Evolutionary conservation across 2,329 filamentous ascomycete species (phyloP).

Genomic region (Epichloe uncinata): DNA sequence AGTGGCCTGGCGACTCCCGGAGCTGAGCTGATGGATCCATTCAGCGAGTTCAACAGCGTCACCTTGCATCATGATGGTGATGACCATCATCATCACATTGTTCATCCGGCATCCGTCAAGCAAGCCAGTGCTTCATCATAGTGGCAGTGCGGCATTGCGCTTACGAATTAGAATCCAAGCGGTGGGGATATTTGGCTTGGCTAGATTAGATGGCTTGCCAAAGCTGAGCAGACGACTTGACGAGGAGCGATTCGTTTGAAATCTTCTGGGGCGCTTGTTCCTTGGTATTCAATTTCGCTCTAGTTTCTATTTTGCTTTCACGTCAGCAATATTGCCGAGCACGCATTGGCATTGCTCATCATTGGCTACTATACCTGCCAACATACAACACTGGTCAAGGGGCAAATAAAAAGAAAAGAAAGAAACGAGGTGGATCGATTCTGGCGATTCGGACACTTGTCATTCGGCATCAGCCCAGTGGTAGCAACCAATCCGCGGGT

Average conservation of each 20-base stretch:
- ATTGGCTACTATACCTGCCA: too few relatives aligned
- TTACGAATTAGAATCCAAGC: not conserved
- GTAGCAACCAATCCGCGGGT: not conserved
- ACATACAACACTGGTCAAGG: too few relatives aligned
- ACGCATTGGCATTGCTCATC: too few relatives aligned
- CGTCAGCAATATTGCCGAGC: too few relatives aligned
- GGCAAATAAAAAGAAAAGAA: too few relatives aligned
- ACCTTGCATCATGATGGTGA: constrained; percentile 95
- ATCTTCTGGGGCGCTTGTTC: not conserved
- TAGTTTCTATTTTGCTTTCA: too few relatives aligned
- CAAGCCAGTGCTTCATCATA: constrained; percentile 6
- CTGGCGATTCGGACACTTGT: not conserved
- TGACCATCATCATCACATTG: constrained; percentile 35
- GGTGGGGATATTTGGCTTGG: not conserved
- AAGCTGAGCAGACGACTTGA: not conserved
- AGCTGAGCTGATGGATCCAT: constrained; percentile 73
- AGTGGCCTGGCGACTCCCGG: constrained; percentile 76
- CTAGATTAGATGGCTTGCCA: not conserved
- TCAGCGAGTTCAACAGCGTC: constrained; percentile 97
- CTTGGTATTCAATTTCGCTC: too few relatives aligned
- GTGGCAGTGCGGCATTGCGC: not conserved
- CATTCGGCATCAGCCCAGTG: not conserved
- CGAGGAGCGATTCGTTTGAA: not conserved
- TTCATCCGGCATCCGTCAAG: constrained; percentile 6
- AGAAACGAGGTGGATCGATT: too few relatives aligned